phyloP scores from a whole-genome alignment of 139 green algal genomes.

The Chlamydomonas sphaeroides region DNA sequence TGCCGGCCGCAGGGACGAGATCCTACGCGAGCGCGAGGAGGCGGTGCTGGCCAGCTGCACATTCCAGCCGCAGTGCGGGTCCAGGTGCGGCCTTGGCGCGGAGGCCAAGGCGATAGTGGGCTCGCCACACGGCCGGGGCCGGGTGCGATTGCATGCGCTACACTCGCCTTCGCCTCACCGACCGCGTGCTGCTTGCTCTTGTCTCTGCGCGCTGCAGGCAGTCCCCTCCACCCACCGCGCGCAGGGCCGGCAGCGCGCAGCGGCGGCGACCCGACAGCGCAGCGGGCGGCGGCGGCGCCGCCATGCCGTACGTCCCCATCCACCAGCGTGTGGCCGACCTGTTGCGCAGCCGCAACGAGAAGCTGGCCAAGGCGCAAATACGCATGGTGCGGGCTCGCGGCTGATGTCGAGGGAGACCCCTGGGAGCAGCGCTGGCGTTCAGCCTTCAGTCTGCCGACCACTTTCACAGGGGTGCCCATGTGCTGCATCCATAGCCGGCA shows the following conservation, averaged over 20 bases:
- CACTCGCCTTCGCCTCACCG: too few relatives aligned
- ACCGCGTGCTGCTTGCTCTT: too few relatives aligned
- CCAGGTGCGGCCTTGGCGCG: too few relatives aligned
- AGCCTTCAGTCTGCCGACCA: too few relatives aligned
- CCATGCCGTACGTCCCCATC: conserved; percentile 36
- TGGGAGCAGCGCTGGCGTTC: too few relatives aligned
- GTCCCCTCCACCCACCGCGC: neutral
- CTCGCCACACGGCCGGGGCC: too few relatives aligned
- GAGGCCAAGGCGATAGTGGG: too few relatives aligned
- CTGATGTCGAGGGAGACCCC: too few relatives aligned
- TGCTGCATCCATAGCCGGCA: too few relatives aligned
- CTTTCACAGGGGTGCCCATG: too few relatives aligned
- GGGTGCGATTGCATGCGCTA: too few relatives aligned
- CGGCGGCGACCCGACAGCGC: conserved; percentile 12
- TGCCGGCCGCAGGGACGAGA: conserved; percentile 37
- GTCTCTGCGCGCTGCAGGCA: conserved; percentile 29
- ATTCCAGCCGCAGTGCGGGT: conserved; percentile 48
- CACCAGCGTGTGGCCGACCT: conserved; percentile 55
- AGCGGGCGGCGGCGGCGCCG: neutral
- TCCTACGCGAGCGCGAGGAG: conserved; percentile 43
- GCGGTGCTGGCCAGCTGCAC: conserved; percentile 43
- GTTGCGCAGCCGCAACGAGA: conserved; percentile 56
- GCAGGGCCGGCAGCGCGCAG: conserved; percentile 12
- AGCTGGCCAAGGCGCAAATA: conserved; percentile 48
- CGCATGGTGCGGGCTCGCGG: conserved; percentile 25